Conservation (phyloP, 2,329 filamentous ascomycete species). For the Coniella lustricola region DNA sequence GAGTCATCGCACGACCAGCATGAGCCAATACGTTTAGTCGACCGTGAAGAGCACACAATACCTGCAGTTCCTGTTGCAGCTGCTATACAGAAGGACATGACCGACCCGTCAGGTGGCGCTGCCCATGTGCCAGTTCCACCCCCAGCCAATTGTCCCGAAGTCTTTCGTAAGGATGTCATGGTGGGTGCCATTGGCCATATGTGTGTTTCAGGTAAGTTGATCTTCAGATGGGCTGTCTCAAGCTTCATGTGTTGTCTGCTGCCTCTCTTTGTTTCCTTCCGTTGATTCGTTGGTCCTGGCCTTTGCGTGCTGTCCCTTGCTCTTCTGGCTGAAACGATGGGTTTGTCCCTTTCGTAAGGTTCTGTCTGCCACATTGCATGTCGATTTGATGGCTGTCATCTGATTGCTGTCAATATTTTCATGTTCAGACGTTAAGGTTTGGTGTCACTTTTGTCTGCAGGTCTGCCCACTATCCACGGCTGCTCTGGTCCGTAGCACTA, state of each 20-base stretch:
- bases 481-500: too few species aligned
- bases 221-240: background rate
- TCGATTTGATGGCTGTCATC: too few species aligned
- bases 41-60: slow-evolving; percentile 6
- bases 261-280: slow-evolving; percentile 1
- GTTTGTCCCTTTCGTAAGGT: background rate
- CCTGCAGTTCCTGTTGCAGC: background rate
- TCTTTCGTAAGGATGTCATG: slow-evolving; percentile 47
- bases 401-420: too few species aligned
- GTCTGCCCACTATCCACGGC: too few species aligned
- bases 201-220: slow-evolving; percentile 54
- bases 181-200: slow-evolving; percentile 57
- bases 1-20: slow-evolving; percentile 29
- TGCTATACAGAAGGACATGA: background rate
- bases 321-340: background rate
- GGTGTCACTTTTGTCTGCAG: too few species aligned
- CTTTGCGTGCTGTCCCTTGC: background rate
- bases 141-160: slow-evolving; percentile 20
- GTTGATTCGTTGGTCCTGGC: too few species aligned
- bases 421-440: too few species aligned
- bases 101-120: background rate
- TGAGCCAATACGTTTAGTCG: slow-evolving; percentile 15
- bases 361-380: too few species aligned
- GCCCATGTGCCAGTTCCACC: background rate
- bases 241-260: background rate